Evolutionary conservation across 2,329 filamentous ascomycete genomes (phyloP), one percentile per base, ranked within the genome.

Genomic region (Endoconidiophora laricicola): DNA sequence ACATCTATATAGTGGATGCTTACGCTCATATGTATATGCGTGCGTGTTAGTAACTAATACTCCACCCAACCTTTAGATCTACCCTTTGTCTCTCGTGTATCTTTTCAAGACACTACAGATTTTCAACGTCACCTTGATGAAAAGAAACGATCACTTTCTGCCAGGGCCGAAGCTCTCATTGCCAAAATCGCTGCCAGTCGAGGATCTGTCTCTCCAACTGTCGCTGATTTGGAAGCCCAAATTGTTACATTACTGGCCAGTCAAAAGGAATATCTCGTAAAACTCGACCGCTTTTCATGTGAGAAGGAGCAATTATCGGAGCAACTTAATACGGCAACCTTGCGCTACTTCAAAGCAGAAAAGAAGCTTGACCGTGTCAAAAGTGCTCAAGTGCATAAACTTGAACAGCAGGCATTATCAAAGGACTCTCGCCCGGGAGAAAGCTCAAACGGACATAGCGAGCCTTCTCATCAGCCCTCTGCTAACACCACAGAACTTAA

Each of bases 291-390:
- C 49, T 68, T 88, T 10, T 73, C 78, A 45, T 71, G 76, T 5
- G 87, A 95, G 59, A 93, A 91, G 59, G 83, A 93, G 49, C 79
- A 85, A 57, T 71, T 94, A 3, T 86, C 86, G 44, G 84, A 91
- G 59, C 83, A 90, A 55, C 71, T 96, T 18, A 90, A 96, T 61
- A 81, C 78, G 33, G 91, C 90, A 14, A 94, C 87, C 4, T 71
- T 94, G 53, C 78, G 91, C 56, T 96, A 94, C 60, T 86, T 96
- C 69, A 85, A 93, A 57, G 91, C 91, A 0, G 91, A 98, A 63
- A 93, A 94, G 69, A 91, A 87, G 62, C 71, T 96, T 48, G 91
- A 98, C 62, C 79, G 91, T 41, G 78, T 83, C 22, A 90, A 86
- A 64, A 98, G 91, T 61, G 69, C 79, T 14, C 87, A 94, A 52